These are phyloP conservation scores for Talaromyces marneffei DNA, from an alignment of 2,329 filamentous ascomycete genomes.

Conservation along the genomic window DNA sequence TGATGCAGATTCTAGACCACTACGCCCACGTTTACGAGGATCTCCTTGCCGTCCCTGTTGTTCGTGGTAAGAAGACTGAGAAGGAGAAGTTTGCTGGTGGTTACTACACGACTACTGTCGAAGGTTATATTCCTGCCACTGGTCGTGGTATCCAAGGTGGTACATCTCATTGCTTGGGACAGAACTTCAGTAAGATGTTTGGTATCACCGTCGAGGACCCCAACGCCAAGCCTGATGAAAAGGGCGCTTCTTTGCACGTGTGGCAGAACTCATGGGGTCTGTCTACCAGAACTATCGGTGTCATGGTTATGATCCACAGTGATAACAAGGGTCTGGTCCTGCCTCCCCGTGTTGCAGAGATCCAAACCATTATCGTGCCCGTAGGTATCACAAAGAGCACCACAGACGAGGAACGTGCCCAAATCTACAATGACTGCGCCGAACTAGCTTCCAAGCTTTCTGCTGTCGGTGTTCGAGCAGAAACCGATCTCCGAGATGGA, in stretches of 20 bases:
- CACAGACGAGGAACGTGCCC: conserved; percentile 68
- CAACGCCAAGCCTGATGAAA: conserved; percentile 60
- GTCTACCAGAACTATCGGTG: conserved; percentile 92
- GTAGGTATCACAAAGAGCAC: conserved; percentile 90
- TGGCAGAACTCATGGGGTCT: conserved; percentile 99
- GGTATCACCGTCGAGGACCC: conserved; percentile 96
- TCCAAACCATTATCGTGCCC: conserved; percentile 81
- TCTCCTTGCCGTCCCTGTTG: conserved; percentile 87
- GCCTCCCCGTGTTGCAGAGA: conserved; percentile 80
- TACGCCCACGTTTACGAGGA: conserved; percentile 92
- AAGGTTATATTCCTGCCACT: conserved; percentile 93
- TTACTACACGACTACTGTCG: conserved; percentile 92
- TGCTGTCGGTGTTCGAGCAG: conserved; percentile 67
- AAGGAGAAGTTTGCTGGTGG: conserved; percentile 98
- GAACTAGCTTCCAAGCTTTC: conserved; percentile 64
- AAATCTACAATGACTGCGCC: conserved; percentile 70
- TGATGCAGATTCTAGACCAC: conserved; percentile 84
- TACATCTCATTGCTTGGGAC: conserved; percentile 88
- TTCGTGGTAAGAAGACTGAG: conserved; percentile 90
- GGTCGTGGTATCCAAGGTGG: conserved; percentile 94
- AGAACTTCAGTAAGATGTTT: conserved; percentile 99
- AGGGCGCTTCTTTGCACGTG: conserved; percentile 74
- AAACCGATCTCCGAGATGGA: conserved; percentile 78
- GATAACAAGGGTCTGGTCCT: conserved; percentile 94
- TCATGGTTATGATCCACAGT: conserved; percentile 98